Base-by-base conservation (phyloP, 2,329 filamentous ascomycete species). In the Pseudogymnoascus sp. region DNA sequence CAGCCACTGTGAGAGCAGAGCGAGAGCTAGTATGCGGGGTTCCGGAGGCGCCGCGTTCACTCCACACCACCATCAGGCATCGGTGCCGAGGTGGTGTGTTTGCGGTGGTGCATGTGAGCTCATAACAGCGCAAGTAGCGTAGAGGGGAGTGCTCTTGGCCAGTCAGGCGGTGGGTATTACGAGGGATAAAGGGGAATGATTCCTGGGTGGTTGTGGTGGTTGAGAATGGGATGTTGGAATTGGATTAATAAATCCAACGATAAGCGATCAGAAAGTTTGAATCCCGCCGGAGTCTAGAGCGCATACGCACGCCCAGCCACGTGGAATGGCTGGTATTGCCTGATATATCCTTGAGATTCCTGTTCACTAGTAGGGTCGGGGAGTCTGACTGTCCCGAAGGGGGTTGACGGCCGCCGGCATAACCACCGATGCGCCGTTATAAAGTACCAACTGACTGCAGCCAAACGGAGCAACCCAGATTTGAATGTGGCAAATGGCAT, bases 251-350 rank as follows among this genome's bases (percentile, higher is more conserved):
- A n/a, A 2, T 32, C 30, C 9, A 7, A 41, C 5, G 39, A 43
- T 30, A 50, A n/a, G 14, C 8, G 3, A 25, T 3, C 8, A n/a
- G 11, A 18, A 32, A 20, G 32, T 54, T 54, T n/a, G 43, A 54
- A 54, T 32, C 43, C 43, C 43, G 47, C 28, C 47, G 16, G 47
- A 54, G 28, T 54, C 47, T 32, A 32, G 47, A 54, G 47, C 43
- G 28, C 28, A 54, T 16, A 54, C 25, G 43, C 43, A 54, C n/a
- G 6, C n/a, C 25, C 18, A 18, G 43, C 43, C 43, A 54, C 43
- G 43, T 54, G 43, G 43, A 25, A 12, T 32, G 9, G 9, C 6
- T 25, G n/a, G 14, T 2, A 16, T 14, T 47, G 14, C 41, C 41
- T 28, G 14, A 11, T 32, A 12, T n/a, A 30, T 54, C n/a, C n/a